These are phyloP conservation scores for Aureobasidium sp. DNA, from an alignment of 2,329 filamentous ascomycete species.

Conservation along the genomic window DNA sequence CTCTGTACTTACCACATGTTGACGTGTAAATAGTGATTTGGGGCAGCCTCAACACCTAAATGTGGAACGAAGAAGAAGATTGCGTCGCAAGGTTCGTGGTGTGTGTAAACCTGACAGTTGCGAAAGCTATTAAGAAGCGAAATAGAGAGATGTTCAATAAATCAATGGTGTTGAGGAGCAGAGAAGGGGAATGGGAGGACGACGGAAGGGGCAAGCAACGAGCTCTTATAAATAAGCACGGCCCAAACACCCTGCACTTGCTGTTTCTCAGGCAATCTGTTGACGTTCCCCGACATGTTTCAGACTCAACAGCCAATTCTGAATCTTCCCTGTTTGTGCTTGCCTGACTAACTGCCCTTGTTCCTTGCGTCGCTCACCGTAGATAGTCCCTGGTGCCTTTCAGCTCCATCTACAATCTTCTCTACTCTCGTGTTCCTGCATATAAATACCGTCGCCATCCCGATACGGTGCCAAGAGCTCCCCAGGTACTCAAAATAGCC, in stretches of 20 bases:
- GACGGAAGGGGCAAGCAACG: slow-evolving; percentile 10
- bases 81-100: background rate
- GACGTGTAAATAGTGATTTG: slow-evolving; percentile 8
- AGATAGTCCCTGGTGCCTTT: background rate
- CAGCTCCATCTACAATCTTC: background rate
- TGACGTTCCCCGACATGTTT: background rate
- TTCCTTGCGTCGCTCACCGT: background rate
- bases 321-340: background rate
- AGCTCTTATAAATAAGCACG: slow-evolving; percentile 10
- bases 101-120: background rate
- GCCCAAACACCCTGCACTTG: background rate
- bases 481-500: background rate
- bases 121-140: slow-evolving; percentile 5
- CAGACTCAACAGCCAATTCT: background rate
- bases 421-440: slow-evolving; percentile 11
- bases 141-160: background rate
- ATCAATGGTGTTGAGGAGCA: slow-evolving; percentile 1
- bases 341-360: background rate
- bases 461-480: background rate
- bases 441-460: slow-evolving; percentile 6
- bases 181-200: background rate
- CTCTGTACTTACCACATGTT: slow-evolving; percentile 12
- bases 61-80: background rate
- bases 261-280: slow-evolving; percentile 9
- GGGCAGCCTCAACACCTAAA: background rate